phyloP scores from a whole-genome alignment of 768 basidiomycete species.

The Gyrodon lividus region DNA sequence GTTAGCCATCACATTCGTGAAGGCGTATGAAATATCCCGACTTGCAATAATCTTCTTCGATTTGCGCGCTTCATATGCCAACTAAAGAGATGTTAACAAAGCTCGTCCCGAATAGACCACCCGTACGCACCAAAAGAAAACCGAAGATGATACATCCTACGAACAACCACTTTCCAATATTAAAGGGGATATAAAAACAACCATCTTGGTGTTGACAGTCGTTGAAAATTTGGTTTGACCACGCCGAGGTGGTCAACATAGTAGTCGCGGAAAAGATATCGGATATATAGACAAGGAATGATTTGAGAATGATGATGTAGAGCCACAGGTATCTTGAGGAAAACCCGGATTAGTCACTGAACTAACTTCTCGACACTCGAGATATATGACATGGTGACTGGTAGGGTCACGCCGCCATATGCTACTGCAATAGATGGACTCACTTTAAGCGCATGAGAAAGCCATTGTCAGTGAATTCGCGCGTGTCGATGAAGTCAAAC shows the following conservation, averaged over 20 bases:
- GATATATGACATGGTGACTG: background rate
- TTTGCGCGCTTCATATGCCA: constrained; percentile 91
- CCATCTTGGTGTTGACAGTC: constrained; percentile 61
- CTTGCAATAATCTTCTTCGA: constrained; percentile 92
- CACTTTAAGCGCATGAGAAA: constrained; percentile 87
- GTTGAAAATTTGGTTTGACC: constrained; percentile 90
- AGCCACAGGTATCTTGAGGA: constrained; percentile 81
- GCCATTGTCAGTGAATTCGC: constrained; percentile 88
- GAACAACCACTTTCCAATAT: constrained; percentile 93
- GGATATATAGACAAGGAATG: constrained; percentile 92
- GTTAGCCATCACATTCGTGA: constrained; percentile 97
- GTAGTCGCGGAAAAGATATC: constrained; percentile 98
- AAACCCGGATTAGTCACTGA: constrained; percentile 10
- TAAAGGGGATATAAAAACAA: constrained; percentile 86
- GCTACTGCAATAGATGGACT: constrained; percentile 17
- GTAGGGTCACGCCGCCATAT: background rate
- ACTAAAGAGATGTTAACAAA: constrained; percentile 40
- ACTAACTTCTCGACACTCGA: background rate
- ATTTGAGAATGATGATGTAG: constrained; percentile 91
- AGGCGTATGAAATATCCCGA: constrained; percentile 96
- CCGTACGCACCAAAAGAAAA: constrained; percentile 76
- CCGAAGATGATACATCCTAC: constrained; percentile 98
- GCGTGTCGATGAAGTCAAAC: constrained; percentile 97
- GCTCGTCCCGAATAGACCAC: background rate
- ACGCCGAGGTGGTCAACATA: constrained; percentile 87